Conservation (phyloP, 1,284 basidiomycete genomes). For the Naganishia albida region DNA sequence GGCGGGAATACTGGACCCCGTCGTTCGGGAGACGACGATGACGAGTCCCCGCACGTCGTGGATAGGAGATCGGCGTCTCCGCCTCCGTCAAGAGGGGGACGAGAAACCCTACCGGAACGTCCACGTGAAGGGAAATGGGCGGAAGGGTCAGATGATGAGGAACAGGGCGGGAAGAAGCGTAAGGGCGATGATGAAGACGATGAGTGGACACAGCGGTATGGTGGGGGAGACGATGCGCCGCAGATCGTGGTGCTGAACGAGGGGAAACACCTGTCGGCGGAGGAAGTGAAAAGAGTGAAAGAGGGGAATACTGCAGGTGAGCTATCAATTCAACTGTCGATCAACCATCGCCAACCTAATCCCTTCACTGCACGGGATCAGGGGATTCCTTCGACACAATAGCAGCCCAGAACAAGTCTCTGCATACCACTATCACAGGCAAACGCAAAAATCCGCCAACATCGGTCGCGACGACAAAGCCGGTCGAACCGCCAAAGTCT, state of each 20-base stretch:
- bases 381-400: constrained; percentile 15
- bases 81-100: constrained; percentile 16
- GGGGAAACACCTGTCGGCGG: constrained; percentile 32
- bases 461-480: neutral
- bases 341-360: neutral
- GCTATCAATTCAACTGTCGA: neutral
- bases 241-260: constrained; percentile 34
- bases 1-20: constrained; percentile 7
- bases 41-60: constrained; percentile 18
- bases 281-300: constrained; percentile 22
- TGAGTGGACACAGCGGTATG: constrained; percentile 30
- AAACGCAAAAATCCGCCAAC: constrained; percentile 14
- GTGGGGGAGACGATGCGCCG: constrained; percentile 32
- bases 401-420: constrained; percentile 4
- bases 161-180: constrained; percentile 3
- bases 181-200: constrained; percentile 28
- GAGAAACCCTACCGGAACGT: constrained; percentile 31
- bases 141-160: constrained; percentile 17
- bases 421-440: constrained; percentile 18
- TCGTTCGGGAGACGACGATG: constrained; percentile 3
- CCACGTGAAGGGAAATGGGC: constrained; percentile 30
- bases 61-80: constrained; percentile 20
- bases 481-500: constrained; percentile 25
- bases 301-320: constrained; percentile 14
- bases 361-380: neutral